A percentile compares a stretch with the other conserved stretches of the same genome.
These are phyloP conservation scores for Phytophthora europaea DNA, from an alignment of 352 stramenopile genomes.

Conservation along the genomic window DNA sequence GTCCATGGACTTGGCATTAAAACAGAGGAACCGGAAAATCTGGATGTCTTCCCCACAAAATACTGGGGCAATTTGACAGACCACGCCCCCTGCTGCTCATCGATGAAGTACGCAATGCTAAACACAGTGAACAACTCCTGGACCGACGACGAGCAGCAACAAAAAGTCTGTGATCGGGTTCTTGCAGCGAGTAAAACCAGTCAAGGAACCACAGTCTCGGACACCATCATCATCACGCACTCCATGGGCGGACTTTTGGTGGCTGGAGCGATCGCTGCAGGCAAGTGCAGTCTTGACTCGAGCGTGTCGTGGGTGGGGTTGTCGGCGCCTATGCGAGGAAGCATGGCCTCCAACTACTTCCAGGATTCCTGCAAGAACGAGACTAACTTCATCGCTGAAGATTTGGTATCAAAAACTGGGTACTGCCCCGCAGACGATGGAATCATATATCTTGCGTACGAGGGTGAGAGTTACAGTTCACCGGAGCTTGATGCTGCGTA, in stretches of 20 bases:
- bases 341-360: conserved; percentile 55
- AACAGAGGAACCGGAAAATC: conserved; percentile 17
- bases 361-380: conserved; percentile 45
- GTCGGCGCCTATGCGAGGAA: conserved; percentile 47
- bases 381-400: conserved; percentile 29
- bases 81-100: conserved; percentile 49
- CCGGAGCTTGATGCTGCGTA: conserved; percentile 37
- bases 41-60: conserved; percentile 16
- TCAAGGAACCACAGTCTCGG: conserved; percentile 24
- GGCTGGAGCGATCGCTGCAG: conserved; percentile 38
- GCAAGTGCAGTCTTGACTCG: conserved; percentile 30
- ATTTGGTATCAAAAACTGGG: conserved; percentile 31
- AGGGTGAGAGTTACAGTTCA: conserved; percentile 38
- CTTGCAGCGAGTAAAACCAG: conserved; percentile 33
- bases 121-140: conserved; percentile 48
- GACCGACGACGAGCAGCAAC: conserved; percentile 40
- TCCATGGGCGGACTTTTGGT: conserved; percentile 56
- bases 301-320: conserved; percentile 48
- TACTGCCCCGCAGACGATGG: conserved; percentile 35
- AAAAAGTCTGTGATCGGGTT: conserved; percentile 43
- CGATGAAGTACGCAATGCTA: conserved; percentile 41
- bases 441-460: conserved; percentile 46
- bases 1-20: conserved; percentile 39
- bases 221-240: conserved; percentile 55
- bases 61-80: conserved; percentile 52